These are phyloP conservation scores for Alternaria dauci DNA, from an alignment of 2,329 filamentous ascomycete species.

Conservation along the genomic window DNA sequence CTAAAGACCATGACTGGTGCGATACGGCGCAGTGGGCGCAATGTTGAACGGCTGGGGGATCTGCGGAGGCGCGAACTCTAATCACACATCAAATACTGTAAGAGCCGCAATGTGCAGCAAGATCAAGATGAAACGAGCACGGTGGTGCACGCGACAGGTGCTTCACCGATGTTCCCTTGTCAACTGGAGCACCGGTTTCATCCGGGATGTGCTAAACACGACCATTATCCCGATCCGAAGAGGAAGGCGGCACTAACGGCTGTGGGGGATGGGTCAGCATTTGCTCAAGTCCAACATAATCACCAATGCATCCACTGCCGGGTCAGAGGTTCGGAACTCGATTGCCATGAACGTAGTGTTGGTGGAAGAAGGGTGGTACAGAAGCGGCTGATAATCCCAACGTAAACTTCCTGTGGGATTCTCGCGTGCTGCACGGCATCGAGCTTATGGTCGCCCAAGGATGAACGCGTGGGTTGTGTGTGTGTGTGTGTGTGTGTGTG, in stretches of 20 bases:
- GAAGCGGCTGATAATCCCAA: neutral
- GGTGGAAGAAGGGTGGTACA: neutral
- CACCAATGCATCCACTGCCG: neutral
- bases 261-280: neutral
- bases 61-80: conserved; percentile 8
- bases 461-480: conserved; percentile 10
- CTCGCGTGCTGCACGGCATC: conserved; percentile 5
- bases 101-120: conserved; percentile 6
- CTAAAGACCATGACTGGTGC: conserved; percentile 7
- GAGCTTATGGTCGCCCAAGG: neutral
- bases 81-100: conserved; percentile 11
- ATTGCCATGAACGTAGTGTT: neutral
- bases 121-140: conserved; percentile 6
- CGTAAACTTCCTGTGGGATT: neutral
- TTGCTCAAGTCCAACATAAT: neutral
- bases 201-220: conserved; percentile 6
- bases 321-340: neutral
- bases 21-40: neutral
- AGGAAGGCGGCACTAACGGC: neutral
- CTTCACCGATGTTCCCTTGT: conserved; percentile 6
- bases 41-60: conserved; percentile 15
- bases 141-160: neutral
- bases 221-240: conserved; percentile 10
- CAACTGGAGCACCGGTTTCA: conserved; percentile 6
- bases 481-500: conserved; percentile 4